Base-by-base conservation (phyloP, 2,329 filamentous ascomycete species). In the Nigrospora osmanthi region DNA sequence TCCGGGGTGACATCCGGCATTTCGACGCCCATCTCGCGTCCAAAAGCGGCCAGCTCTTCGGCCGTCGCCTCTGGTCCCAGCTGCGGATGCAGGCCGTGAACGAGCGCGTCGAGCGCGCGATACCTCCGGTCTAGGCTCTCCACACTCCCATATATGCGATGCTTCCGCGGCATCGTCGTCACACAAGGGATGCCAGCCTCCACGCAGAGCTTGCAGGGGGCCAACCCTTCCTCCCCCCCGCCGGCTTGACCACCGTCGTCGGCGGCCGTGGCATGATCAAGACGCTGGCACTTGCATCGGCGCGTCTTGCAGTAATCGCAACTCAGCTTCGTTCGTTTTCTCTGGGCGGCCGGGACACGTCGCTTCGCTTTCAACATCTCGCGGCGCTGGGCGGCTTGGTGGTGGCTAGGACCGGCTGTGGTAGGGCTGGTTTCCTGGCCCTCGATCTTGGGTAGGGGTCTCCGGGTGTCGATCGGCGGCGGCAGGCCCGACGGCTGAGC, bases 91-190 rank as follows among this genome's bases (percentile, higher is more conserved):
- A 70, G 45, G 1, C 66, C 67, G 41, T 65, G 63, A 36, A 70
- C 59, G 37, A 70, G 40, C 14, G 65, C 59, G 49, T 70, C 66
- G 11, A 70, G 57, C 3, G 68, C 65, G 37, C 68, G 58, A 47
- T 67, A 71, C 28, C 67, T 58, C 30, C 65, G 55, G 40, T 66
- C 69, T 37, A 70, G 54, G n/a, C 66, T 68, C 48, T 71, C 68
- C 7, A 69, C 64, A 46, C 67, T 70, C 14, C 68, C 68, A 44
- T 71, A 70, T 11, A 70, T 66, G 32, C 68, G 56, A 35, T 68
- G 66, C 49, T 70, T 70, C 19, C 68, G 61, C 6, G 68, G 68
- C 33, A 69, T 54, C 11, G 66, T 69, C 9, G 62, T 68, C 49
- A 69, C 63, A 52, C 68, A 71, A 32, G 55, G 52, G 23, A 67